phyloP scores from a whole-genome alignment of 768 basidiomycete genomes.

The Mycena sanguinolenta region DNA sequence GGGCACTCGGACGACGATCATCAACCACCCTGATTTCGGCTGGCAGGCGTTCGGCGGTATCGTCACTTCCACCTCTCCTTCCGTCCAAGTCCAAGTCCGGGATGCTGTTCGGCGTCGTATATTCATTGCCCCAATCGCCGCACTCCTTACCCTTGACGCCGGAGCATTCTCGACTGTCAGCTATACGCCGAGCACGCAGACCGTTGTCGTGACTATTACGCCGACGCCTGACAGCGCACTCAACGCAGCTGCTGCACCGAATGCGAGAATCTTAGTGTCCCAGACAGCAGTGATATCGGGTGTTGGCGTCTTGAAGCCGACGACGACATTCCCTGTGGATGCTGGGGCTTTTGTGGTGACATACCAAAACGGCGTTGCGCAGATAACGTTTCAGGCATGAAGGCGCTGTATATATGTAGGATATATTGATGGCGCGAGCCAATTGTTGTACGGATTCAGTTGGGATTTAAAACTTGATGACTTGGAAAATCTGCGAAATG shows the following conservation, averaged over 20 bases:
- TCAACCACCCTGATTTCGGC: constrained; percentile 71
- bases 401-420: too few relatives aligned
- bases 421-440: too few relatives aligned
- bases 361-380: constrained; percentile 55
- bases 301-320: constrained; percentile 55
- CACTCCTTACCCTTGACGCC: constrained; percentile 63
- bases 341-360: constrained; percentile 63
- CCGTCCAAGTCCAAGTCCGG: constrained; percentile 57
- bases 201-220: constrained; percentile 57
- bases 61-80: constrained; percentile 56
- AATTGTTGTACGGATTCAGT: too few relatives aligned
- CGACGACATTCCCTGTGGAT: constrained; percentile 50
- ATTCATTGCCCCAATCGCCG: constrained; percentile 64
- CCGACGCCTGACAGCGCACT: constrained; percentile 54
- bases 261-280: constrained; percentile 61
- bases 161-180: constrained; percentile 63
- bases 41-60: constrained; percentile 73
- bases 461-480: too few relatives aligned
- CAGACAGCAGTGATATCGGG: constrained; percentile 58
- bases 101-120: constrained; percentile 65
- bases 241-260: constrained; percentile 59
- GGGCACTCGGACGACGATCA: constrained; percentile 61
- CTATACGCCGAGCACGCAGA: constrained; percentile 53
- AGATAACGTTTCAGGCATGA: constrained; percentile 49
- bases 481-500: too few relatives aligned